Base-by-base conservation (phyloP, 768 basidiomycete genomes). In the Clavaria fumosa region DNA sequence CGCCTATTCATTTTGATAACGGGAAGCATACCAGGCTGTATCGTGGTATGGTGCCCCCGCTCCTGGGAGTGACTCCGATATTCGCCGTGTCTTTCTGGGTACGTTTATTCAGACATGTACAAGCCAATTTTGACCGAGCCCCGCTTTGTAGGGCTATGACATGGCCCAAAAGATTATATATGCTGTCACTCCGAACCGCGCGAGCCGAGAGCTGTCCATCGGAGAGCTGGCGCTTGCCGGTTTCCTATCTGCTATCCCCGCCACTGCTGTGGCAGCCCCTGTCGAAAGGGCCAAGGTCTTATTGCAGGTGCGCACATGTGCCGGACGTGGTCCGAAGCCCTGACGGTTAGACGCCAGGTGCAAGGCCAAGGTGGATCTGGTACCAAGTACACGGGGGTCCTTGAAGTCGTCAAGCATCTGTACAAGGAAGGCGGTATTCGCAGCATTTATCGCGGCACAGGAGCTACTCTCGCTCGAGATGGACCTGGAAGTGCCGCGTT, bases 51-150 rank as follows among this genome's bases (percentile, higher is more conserved):
- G 81, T 91, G 3, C 90, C 91, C 23, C 91, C 91, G 31, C 58
- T 96, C 41, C 62, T 95, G 21, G 89, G 93, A 20, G 88, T 99
- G 20, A 97, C 95, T 4, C 95, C 95, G 23, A 97, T 96, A 51
- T 99, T 99, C 50, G 95, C 95, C 3, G 63, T 97, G 21, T 93
- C 89, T 3, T 97, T 99, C 66, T 96, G 91, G 91, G 91, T 90
- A 56, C 41, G 47, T 40, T 44, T 37, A 32, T 43, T 47, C 43
- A 37, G 35, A 19, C 12, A 2, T 23, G 17, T 23, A 12, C 37
- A 2, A 7, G 39, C 28, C 26, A 15, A 28, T 35, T 23, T 34
- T 40, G 37, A 28, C 30, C 14, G 19, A 28, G 28, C n/a, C 31
- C 26, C 34, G 24, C 34, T 24, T 15, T 32, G 12, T 37, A 45